Evolutionary conservation across 2,329 filamentous ascomycete species (phyloP).

Genomic region (Passalora sequoiae): DNA sequence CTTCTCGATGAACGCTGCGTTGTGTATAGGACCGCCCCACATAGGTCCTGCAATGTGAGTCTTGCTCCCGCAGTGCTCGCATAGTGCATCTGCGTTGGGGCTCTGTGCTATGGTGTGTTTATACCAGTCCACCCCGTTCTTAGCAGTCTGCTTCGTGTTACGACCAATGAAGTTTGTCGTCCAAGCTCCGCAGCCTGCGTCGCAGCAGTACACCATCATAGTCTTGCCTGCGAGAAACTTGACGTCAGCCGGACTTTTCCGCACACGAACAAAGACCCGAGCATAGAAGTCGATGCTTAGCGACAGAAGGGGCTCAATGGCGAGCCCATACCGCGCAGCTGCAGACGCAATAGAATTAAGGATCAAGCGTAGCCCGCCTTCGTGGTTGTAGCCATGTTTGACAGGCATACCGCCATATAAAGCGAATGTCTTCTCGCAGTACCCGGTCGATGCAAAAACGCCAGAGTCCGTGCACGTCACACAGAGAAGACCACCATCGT

Average conservation of each 20-base stretch:
- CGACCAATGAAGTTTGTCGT: slow-evolving; percentile 71
- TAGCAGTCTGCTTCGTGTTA: slow-evolving; percentile 62
- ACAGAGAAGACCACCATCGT: slow-evolving; percentile 84
- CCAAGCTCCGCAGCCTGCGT: slow-evolving; percentile 87
- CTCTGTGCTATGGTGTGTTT: slow-evolving; percentile 72
- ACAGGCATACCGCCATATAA: slow-evolving; percentile 87
- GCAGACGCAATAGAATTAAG: slow-evolving; percentile 74
- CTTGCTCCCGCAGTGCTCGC: slow-evolving; percentile 77
- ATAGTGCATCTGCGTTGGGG: slow-evolving; percentile 61
- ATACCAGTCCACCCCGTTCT: slow-evolving; percentile 63
- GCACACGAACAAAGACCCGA: slow-evolving; percentile 78
- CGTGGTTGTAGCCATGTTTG: slow-evolving; percentile 81
- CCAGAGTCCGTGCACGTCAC: slow-evolving; percentile 96
- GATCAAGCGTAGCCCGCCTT: slow-evolving; percentile 81
- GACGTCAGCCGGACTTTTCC: slow-evolving; percentile 74
- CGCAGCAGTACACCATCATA: slow-evolving; percentile 90
- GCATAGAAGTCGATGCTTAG: slow-evolving; percentile 95
- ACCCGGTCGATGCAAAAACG: slow-evolving; percentile 90
- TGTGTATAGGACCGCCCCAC: slow-evolving; percentile 88
- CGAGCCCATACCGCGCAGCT: slow-evolving; percentile 77
- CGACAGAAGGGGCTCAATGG: slow-evolving; percentile 85
- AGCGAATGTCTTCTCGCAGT: slow-evolving; percentile 87
- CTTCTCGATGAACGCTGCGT: slow-evolving; percentile 71
- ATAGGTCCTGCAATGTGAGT: slow-evolving; percentile 90
- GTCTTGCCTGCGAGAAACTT: slow-evolving; percentile 88